Base-by-base conservation (phyloP, 2,329 filamentous ascomycete species). In the Colletotrichum caudatum region DNA sequence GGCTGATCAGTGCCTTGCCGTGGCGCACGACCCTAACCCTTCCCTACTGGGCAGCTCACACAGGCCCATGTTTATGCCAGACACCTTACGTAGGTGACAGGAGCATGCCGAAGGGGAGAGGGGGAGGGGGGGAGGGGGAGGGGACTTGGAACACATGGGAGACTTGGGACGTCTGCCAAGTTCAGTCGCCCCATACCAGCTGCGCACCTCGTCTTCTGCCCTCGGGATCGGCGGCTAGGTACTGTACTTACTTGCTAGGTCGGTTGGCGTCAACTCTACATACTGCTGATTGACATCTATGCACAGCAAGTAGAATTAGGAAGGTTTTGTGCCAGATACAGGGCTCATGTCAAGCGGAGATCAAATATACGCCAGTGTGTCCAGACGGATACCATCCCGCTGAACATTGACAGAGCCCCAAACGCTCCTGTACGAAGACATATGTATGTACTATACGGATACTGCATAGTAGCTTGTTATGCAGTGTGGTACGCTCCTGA, bases 1-100 rank as follows among this genome's bases (percentile, higher is more conserved):
- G 41, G 58, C 18, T 58, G 58, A 68, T 71, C 64, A 58, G 69
- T 63, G 41, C 65, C 59, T 58, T 59, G 35, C 29, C 69, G 58
- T 62, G 63, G 41, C 46, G 51, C 57, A 37, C 54, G 29, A 54
- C 51, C 58, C 58, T 57, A 51, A 58, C 41, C 39, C 62, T 44
- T n/a, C 3, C 64, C 57, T 60, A 7, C 57, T 23, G n/a, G 16
- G 29, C 56, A 66, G 58, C 63, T 41, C 46, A 37, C 39, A 51
- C 44, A 41, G 3, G 11, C n/a, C 33, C 33, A 64, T 51, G 8
- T 23, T 12, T 39, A 23, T 50, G n/a, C 59, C 65, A 61, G 37
- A 51, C 57, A 56, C n/a, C 57, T 54, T 54, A 46, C 37, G 46
- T 53, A 54, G 48, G 37, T 53, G 48, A n/a, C 35, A 66, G 63